Evolutionary conservation across 306 rosid species (phyloP), one percentile per base, ranked within the genome.

Genomic region (Calophaca sinica): DNA sequence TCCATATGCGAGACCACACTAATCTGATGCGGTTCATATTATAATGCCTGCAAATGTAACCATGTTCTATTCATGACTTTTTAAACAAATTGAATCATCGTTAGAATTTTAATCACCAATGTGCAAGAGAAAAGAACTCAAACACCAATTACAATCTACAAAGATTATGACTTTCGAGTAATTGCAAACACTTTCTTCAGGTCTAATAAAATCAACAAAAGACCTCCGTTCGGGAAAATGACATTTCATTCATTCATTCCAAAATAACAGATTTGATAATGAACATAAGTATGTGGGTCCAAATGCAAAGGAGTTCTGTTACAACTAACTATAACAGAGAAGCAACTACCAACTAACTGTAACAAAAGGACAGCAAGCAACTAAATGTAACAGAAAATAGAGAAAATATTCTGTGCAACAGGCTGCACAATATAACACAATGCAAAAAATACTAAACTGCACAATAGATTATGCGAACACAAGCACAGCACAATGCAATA

Each of bases 1-100:
- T 90, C 99, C 99, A 96, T 72, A 96, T 96, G 74, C 98, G 98
- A 76, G 98, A 90, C 99, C 99, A 96, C 50, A 96, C 97, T 80
- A 96, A 82, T 87, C 99, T 87, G 87, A 96, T 96, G 70, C 98
- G 99, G 84, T 89, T 88, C 99, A 96, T 96, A 83, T 96, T 96
- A 80, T 96, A 96, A 82, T 96, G 99, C 93, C 99, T 96, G 96
- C 88, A 87, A 82, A 84, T 49, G 84, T 70, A 75, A 81, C 70
- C 83, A 80, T 64, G 62, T 45, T 59, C 51, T 28, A 62, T 35
- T 83, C 78, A 45, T 53, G 57, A 80, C 51, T 51, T 58, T 58
- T 54, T 60, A 70, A 71, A 29, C 52, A 75, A 68, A 62, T 69
- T 50, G 35, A 67, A 31, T 44, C 39, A 31, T 57, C 32, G 42